Evolutionary conservation across 2,329 filamentous ascomycete species (phyloP), one percentile per base, ranked within the genome.

Genomic region (Aspergillus proliferans): DNA sequence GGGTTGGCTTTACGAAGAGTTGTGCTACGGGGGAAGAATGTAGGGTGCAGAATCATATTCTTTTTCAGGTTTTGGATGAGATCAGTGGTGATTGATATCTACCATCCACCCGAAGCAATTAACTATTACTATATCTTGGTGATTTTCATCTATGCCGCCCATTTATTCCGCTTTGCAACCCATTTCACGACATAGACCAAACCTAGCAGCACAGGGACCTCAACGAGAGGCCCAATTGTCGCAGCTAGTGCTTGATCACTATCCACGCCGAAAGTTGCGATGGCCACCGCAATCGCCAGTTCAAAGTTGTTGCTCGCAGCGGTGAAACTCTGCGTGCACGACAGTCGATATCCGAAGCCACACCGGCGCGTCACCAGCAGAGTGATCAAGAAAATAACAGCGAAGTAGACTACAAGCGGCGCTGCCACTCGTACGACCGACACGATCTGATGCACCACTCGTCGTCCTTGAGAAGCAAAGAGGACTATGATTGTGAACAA

Each of bases 281-380:
- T 84, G 0, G 87, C 87, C 0, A 95, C 89, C 0, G 89, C 89
- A 69, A 95, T 95, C 0, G 90, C 88, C 21, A 95, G 73, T 72
- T 95, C 90, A 61, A 95, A 95, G 64, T 95, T 95, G 63, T 95
- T 95, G 65, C 89, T 95, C 1, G 88, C 87, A 0, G 88, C 91
- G 0, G 88, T 94, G 60, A 95, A 93, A 62, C 87, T 90, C 69
- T 94, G 88, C 2, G 88, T 92, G 9, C 79, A 77, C 1, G 80
- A 78, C 1, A 90, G 65, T 33, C 77, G 77, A 63, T 94, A 94
- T 0, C 81, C 82, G 50, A 90, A 90, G 0, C 88, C 86, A n/a
- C 85, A 69, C n/a, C 75, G 77, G 44, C 77, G 75, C 3, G 82
- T 78, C 2, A 84, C 70, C 40, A 72, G 73, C 1, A 93, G 72